Conservation (phyloP, 108 stramenopile species). For the Pseudonitzschia multiseries region DNA sequence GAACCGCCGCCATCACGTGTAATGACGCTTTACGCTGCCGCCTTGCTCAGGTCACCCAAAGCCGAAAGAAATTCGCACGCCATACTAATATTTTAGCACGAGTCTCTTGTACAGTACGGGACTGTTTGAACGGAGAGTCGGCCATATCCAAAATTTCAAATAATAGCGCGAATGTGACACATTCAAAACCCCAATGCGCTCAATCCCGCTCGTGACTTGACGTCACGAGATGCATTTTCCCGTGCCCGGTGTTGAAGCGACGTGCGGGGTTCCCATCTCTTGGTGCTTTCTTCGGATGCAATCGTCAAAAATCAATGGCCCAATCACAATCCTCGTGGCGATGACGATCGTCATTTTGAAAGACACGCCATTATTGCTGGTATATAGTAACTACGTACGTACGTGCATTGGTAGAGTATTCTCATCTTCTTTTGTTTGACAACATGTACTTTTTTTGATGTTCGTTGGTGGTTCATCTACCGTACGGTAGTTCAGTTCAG, state of each 20-base stretch:
- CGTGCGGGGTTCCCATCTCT: background rate
- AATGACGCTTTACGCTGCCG: no score
- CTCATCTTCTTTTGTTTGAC: background rate
- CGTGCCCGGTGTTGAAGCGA: background rate
- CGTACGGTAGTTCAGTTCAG: background rate
- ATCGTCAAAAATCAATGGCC: background rate
- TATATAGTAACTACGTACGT: background rate
- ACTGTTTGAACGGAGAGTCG: no score
- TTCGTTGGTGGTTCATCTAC: background rate
- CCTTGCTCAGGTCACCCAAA: no score
- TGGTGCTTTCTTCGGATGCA: background rate
- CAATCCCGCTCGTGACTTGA: background rate
- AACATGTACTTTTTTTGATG: background rate
- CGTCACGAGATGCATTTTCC: background rate
- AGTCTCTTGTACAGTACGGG: no score
- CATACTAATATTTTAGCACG: no score
- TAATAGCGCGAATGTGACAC: no score
- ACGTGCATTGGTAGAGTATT: background rate
- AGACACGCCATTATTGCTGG: background rate
- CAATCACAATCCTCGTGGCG: constrained; percentile 2
- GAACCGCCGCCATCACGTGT: no score
- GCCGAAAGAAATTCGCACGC: no score
- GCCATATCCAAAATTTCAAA: no score
- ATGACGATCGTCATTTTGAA: constrained; percentile 7
- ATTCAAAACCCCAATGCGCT: no score